Conservation (phyloP, 2,329 filamentous ascomycete species). For the Drechmeria coniospora region DNA sequence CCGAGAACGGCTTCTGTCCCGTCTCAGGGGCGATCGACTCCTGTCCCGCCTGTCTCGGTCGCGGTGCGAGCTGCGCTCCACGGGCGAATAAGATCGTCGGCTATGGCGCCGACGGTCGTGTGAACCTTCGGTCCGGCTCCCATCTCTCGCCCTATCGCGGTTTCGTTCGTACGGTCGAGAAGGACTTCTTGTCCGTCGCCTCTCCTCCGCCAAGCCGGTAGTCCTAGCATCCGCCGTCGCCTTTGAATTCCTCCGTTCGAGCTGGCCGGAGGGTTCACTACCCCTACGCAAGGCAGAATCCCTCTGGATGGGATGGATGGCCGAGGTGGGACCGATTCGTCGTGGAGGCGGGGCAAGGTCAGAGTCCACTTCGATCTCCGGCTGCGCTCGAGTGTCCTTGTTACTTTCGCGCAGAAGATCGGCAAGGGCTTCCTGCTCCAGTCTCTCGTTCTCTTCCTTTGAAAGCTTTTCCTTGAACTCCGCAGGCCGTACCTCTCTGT, state of each 20-base stretch:
- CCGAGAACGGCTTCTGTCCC: slow-evolving; percentile 26
- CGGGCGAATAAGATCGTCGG: slow-evolving; percentile 23
- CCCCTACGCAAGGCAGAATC: slow-evolving; percentile 24
- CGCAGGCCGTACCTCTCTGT: slow-evolving; percentile 24
- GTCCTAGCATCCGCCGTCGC: slow-evolving; percentile 13
- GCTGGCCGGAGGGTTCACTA: too few relatives aligned
- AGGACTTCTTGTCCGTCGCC: slow-evolving; percentile 15
- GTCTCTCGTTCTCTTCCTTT: slow-evolving; percentile 39
- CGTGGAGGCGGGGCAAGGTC: slow-evolving; percentile 39
- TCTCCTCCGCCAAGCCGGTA: slow-evolving; percentile 13
- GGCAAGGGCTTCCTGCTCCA: slow-evolving; percentile 42
- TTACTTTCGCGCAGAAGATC: slow-evolving; percentile 45
- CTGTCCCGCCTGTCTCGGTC: slow-evolving; percentile 18
- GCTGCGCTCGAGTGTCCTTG: slow-evolving; percentile 29
- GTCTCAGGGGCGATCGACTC: slow-evolving; percentile 19
- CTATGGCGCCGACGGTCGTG: slow-evolving; percentile 18
- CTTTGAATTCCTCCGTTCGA: slow-evolving; percentile 16
- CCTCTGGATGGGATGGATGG: slow-evolving; percentile 38
- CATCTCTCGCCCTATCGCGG: slow-evolving; percentile 12
- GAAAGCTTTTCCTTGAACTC: slow-evolving; percentile 38
- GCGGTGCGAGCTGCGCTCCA: slow-evolving; percentile 18
- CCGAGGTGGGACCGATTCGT: slow-evolving; percentile 36
- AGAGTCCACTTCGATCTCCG: slow-evolving; percentile 41
- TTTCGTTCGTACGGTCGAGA: slow-evolving; percentile 15
- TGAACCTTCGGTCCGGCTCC: slow-evolving; percentile 12